phyloP scores from a whole-genome alignment of 2,329 filamentous ascomycete genomes.

The Fusarium tricinctum region DNA sequence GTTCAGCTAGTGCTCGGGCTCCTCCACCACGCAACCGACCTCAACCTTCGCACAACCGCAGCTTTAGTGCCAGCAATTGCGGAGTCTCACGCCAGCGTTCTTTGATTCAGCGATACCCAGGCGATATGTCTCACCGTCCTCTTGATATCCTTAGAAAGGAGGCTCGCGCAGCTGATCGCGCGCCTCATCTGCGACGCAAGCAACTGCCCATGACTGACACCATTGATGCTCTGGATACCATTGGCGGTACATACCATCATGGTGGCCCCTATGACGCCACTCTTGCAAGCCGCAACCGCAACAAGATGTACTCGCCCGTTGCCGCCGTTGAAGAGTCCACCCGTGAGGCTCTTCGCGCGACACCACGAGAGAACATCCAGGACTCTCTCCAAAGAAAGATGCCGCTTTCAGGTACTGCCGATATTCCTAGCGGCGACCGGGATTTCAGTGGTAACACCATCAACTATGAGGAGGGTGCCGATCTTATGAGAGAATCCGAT shows the following conservation, averaged over 20 bases:
- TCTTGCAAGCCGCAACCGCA: constrained; percentile 78
- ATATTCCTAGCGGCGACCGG: constrained; percentile 77
- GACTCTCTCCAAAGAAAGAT: constrained; percentile 81
- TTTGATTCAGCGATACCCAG: constrained; percentile 66
- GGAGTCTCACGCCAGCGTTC: constrained; percentile 37
- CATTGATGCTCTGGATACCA: constrained; percentile 85
- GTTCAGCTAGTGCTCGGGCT: constrained; percentile 47
- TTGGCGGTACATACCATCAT: constrained; percentile 82
- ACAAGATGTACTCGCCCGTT: constrained; percentile 75
- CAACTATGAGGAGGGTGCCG: constrained; percentile 86
- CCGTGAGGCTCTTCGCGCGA: constrained; percentile 82
- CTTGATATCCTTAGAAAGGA: constrained; percentile 76
- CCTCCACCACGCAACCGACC: constrained; percentile 28
- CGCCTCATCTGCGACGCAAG: constrained; percentile 75
- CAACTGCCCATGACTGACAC: constrained; percentile 78
- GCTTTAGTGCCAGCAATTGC: constrained; percentile 40
- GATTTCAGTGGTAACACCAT: constrained; percentile 80
- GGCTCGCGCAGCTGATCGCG: constrained; percentile 74
- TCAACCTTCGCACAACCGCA: constrained; percentile 38
- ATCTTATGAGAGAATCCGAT: constrained; percentile 82
- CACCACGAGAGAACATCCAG: constrained; percentile 80
- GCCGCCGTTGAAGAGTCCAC: constrained; percentile 82
- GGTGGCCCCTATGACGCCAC: constrained; percentile 92
- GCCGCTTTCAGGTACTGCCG: constrained; percentile 84
- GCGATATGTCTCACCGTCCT: constrained; percentile 75